Conservation (phyloP, 768 basidiomycete genomes). For the Suillus decipiens region DNA sequence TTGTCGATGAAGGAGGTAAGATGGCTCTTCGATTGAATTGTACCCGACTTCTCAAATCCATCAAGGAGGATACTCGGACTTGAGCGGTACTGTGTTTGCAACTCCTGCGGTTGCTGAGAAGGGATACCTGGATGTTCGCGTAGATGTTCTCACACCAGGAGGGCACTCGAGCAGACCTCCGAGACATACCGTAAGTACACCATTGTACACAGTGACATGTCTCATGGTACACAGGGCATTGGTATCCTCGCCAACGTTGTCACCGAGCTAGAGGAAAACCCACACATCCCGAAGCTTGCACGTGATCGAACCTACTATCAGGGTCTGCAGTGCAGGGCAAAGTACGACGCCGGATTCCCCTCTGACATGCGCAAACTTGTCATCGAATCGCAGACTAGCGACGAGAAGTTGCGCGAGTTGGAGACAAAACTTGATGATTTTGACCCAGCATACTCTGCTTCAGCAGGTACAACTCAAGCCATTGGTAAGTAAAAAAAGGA, state of each 20-base stretch:
- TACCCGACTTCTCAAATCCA: neutral
- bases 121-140: slow-evolving; percentile 43
- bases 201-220: neutral
- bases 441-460: slow-evolving; percentile 21
- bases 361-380: slow-evolving; percentile 21
- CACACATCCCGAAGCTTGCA: slow-evolving; percentile 35
- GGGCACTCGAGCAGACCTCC: slow-evolving; percentile 59
- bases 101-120: slow-evolving; percentile 39
- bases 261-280: slow-evolving; percentile 48
- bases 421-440: slow-evolving; percentile 21
- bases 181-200: slow-evolving; percentile 45
- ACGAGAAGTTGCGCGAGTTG: slow-evolving; percentile 22
- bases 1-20: slow-evolving; percentile 62
- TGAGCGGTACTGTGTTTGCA: slow-evolving; percentile 34
- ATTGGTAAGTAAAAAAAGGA: slow-evolving; percentile 29
- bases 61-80: slow-evolving; percentile 30
- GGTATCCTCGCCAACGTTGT: slow-evolving; percentile 53
- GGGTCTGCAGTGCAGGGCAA: slow-evolving; percentile 43
- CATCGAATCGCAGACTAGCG: slow-evolving; percentile 22
- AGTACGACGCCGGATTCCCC: slow-evolving; percentile 39
- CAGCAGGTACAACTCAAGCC: slow-evolving; percentile 30
- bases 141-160: slow-evolving; percentile 48
- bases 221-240: slow-evolving; percentile 36
- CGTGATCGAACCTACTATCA: slow-evolving; percentile 29
- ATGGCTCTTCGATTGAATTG: neutral